Evolutionary conservation across 805 yeast genomes (phyloP), one percentile per base, ranked within the genome.

Genomic region (Hanseniaspora clermontiae): DNA sequence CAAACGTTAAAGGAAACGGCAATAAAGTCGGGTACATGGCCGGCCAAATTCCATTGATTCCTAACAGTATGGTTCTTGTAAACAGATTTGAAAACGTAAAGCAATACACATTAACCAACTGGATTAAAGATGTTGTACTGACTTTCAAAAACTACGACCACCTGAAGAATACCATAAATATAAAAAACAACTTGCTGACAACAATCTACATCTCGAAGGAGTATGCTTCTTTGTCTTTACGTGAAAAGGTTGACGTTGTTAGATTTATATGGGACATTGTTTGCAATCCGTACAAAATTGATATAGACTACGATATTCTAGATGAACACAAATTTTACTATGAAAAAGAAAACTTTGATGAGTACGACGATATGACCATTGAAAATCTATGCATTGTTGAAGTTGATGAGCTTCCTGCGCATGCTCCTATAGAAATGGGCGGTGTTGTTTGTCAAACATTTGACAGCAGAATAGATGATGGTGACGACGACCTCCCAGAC

Each of bases 11-110:
- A 5, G 82, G 80, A 60, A 67, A 64, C 14, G 65, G 65, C 19
- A 78, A 80, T 57, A 69, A 75, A 31, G 68, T 81, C 8, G 82
- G 84, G 2, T 73, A 76, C 39, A 66, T 90, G 12, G 87, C 97
- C 51, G 98, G 98, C 0, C 97, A 93, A 70, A 90, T 93, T 40
- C 95, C 96, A 1, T 72, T 93, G 42, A 66, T 83, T 1, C 97
- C 98, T 0, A 68, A 78, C 1, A 67, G 78, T 12, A 85, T 91
- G 90, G 75, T 69, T 2, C 62, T 86, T 40, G 12, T 5, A 4
- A 42, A 42, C 27, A 24, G 31, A 31, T 42, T 42, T 42, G 45
- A 24, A 4, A 32, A 56, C 6, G 63, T 61, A 20, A 49, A 51
- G 5, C 71, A 68, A 11, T 59, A 64, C 2, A 11, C 15, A 5